Evolutionary conservation across 2,329 filamentous ascomycete species (phyloP).

Genomic region (Pseudogymnoascus sp.): DNA sequence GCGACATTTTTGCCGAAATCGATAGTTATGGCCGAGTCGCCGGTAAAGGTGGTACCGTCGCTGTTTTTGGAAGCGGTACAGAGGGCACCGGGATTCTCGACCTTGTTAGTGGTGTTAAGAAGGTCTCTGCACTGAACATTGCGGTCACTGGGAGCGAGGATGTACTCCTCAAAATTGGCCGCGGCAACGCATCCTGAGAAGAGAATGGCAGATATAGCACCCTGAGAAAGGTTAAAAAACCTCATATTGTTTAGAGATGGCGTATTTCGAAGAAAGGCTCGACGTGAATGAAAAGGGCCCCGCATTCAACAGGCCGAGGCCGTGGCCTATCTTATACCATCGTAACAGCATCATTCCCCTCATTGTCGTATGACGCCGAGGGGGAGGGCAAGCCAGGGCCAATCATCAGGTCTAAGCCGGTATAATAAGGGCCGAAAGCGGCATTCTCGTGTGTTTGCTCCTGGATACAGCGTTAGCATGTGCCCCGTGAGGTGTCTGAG

Average conservation of each 20-base stretch:
- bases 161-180: slow-evolving; percentile 14
- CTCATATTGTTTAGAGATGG: background rate
- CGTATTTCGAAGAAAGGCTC: background rate
- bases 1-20: slow-evolving; percentile 34
- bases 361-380: slow-evolving; percentile 3
- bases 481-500: background rate
- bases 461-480: slow-evolving; percentile 1
- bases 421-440: background rate
- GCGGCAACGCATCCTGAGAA: background rate
- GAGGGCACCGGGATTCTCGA: slow-evolving; percentile 15
- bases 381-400: background rate
- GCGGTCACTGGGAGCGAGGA: slow-evolving; percentile 16
- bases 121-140: slow-evolving; percentile 11
- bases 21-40: slow-evolving; percentile 29
- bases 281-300: background rate
- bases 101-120: slow-evolving; percentile 13
- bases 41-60: slow-evolving; percentile 16
- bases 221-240: background rate
- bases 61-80: background rate
- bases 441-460: background rate
- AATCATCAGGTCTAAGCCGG: background rate
- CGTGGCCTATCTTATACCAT: background rate
- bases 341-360: background rate
- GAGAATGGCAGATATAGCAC: background rate
- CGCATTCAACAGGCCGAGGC: background rate